Percentiles rank a stretch among this genome's conserved stretches.
These are phyloP conservation scores for Fusarium ambrosium DNA, from an alignment of 2,329 filamentous ascomycete species.

Conservation along the genomic window DNA sequence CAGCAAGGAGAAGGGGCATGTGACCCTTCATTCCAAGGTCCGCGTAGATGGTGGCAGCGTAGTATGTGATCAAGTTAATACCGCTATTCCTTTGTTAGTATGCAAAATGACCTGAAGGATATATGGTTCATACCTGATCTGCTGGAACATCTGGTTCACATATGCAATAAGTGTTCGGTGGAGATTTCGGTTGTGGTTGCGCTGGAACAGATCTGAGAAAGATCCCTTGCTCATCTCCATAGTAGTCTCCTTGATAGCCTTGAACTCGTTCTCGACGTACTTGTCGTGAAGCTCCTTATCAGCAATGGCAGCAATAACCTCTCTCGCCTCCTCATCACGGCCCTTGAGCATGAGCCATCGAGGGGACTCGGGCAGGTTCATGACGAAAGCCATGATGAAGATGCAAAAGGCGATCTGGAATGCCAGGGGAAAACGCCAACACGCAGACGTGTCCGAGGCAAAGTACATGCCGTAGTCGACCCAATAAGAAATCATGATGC, in stretches of 20 bases:
- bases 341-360: conserved; percentile 63
- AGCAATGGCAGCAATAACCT: conserved; percentile 66
- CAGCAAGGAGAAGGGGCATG: conserved; percentile 69
- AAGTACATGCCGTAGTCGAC: conserved; percentile 71
- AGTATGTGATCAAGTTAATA: conserved; percentile 74
- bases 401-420: conserved; percentile 70
- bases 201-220: conserved; percentile 70
- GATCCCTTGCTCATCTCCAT: conserved; percentile 74
- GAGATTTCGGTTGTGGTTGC: conserved; percentile 68
- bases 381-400: conserved; percentile 67
- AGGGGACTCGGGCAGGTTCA: conserved; percentile 68
- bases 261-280: conserved; percentile 69
- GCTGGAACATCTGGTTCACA: conserved; percentile 74
- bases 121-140: conserved; percentile 51
- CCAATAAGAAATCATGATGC: conserved; percentile 72
- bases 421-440: conserved; percentile 72
- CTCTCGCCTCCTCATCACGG: conserved; percentile 61
- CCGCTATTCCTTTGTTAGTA: conserved; percentile 50
- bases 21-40: conserved; percentile 66
- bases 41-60: conserved; percentile 70
- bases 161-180: conserved; percentile 73
- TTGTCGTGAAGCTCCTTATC: conserved; percentile 67
- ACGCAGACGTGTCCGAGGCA: conserved; percentile 52
- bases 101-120: background rate
- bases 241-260: conserved; percentile 75